A percentile compares a stretch with the other conserved stretches of the same genome.
Conservation (phyloP, 2,329 filamentous ascomycete genomes). For the Escovopsis sp. region DNA sequence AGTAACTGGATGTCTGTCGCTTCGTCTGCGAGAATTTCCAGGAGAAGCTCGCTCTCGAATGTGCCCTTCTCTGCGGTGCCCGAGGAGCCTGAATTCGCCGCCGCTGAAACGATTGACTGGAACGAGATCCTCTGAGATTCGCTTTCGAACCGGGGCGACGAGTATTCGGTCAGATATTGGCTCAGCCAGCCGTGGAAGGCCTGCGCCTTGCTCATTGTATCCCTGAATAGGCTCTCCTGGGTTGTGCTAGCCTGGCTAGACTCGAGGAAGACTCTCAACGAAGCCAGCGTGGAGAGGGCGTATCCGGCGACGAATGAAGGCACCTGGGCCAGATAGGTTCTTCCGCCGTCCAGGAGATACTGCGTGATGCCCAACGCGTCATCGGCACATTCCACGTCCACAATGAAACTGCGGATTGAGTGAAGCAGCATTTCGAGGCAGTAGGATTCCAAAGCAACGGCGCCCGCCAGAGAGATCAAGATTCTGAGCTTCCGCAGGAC, state of each 20-base stretch:
- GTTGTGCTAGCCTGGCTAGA: constrained; percentile 66
- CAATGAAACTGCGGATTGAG: constrained; percentile 62
- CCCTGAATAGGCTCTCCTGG: constrained; percentile 68
- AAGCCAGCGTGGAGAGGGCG: constrained; percentile 63
- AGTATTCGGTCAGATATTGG: constrained; percentile 50
- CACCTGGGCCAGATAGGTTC: constrained; percentile 44
- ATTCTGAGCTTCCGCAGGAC: constrained; percentile 77
- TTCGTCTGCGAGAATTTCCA: constrained; percentile 68
- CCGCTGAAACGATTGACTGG: constrained; percentile 51
- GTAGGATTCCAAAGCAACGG: constrained; percentile 60
- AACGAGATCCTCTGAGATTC: constrained; percentile 41
- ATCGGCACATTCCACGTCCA: constrained; percentile 75
- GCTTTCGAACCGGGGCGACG: constrained; percentile 36
- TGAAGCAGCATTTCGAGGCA: constrained; percentile 83
- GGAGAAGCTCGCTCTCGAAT: constrained; percentile 64
- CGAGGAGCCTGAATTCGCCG: constrained; percentile 49
- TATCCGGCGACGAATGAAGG: constrained; percentile 73
- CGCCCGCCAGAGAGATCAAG: constrained; percentile 62
- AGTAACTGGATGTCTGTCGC: constrained; percentile 47
- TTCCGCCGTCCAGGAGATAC: constrained; percentile 63
- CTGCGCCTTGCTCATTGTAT: constrained; percentile 61
- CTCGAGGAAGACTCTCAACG: constrained; percentile 60
- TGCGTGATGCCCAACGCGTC: constrained; percentile 78
- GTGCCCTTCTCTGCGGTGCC: constrained; percentile 57
- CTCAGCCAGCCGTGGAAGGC: constrained; percentile 69